Evolutionary conservation across 148 eudicot genomes (phyloP).

Genomic region (Rhododendron kiyosumense): DNA sequence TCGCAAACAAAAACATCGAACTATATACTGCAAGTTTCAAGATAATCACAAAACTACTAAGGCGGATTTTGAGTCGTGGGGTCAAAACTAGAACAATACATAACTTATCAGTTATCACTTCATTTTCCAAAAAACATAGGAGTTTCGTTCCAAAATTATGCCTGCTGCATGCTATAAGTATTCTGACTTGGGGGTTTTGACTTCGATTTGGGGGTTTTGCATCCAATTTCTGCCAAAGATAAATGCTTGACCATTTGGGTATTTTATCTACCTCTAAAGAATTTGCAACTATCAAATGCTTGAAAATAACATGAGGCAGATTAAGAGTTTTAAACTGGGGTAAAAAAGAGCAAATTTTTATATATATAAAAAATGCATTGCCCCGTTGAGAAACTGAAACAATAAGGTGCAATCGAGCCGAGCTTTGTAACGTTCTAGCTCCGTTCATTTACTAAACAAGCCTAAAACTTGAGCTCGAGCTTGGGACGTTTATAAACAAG

Average conservation of each 20-base stretch:
- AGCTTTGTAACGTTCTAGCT: no score
- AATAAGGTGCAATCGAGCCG: no score
- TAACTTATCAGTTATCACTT: no score
- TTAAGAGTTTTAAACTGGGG: no score
- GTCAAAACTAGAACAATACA: neutral
- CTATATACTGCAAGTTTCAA: neutral
- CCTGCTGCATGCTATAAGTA: neutral
- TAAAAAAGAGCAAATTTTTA: no score
- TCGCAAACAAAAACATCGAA: slow-evolving; percentile 15
- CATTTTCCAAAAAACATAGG: no score
- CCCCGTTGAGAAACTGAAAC: no score
- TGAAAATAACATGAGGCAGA: neutral
- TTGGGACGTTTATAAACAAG: no score
- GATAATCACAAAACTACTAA: neutral
- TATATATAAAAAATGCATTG: no score
- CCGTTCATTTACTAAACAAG: no score
- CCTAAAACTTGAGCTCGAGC: no score
- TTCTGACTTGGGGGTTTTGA: neutral
- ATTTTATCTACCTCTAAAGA: neutral
- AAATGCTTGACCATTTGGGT: neutral
- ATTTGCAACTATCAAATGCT: neutral
- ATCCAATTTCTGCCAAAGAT: neutral
- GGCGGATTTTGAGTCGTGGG: neutral
- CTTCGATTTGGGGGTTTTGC: no score
- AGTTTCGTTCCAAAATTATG: neutral